Evolutionary conservation across 1,284 basidiomycete genomes (phyloP).

Genomic region (Ustilago cynodontis): DNA sequence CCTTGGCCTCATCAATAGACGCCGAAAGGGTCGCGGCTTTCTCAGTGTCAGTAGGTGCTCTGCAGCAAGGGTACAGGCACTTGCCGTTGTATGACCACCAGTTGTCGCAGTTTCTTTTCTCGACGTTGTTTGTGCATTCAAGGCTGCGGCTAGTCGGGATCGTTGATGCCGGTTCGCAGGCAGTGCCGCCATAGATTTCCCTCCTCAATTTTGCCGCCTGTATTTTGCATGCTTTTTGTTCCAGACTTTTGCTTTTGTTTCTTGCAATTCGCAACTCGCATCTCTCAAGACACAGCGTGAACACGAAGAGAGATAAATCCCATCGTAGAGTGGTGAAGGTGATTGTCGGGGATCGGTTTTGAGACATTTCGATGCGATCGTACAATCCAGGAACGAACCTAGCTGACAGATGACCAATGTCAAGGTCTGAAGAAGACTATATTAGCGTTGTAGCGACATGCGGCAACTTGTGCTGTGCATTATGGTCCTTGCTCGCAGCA

Average conservation of each 20-base stretch:
- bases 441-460: too few species aligned
- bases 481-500: too few species aligned
- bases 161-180: slow-evolving; percentile 14
- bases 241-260: neutral
- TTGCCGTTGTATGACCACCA: slow-evolving; percentile 65
- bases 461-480: too few species aligned
- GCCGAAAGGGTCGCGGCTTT: slow-evolving; percentile 52
- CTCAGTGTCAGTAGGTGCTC: slow-evolving; percentile 40
- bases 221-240: neutral
- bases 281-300: neutral
- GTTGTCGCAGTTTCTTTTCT: slow-evolving; percentile 63
- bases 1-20: slow-evolving; percentile 34
- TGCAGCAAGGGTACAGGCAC: slow-evolving; percentile 64
- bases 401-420: too few species aligned
- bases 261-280: neutral
- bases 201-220: neutral
- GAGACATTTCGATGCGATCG: too few species aligned
- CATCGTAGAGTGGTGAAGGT: too few species aligned
- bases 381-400: too few species aligned
- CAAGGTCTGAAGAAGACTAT: too few species aligned
- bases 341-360: too few species aligned
- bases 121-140: slow-evolving; percentile 65
- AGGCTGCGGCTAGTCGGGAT: slow-evolving; percentile 46
- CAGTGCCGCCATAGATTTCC: slow-evolving; percentile 6
- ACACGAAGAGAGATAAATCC: too few species aligned